These are phyloP conservation scores for Aquilaria malaccensis DNA, from an alignment of 345 rosid species.

Conservation along the genomic window DNA sequence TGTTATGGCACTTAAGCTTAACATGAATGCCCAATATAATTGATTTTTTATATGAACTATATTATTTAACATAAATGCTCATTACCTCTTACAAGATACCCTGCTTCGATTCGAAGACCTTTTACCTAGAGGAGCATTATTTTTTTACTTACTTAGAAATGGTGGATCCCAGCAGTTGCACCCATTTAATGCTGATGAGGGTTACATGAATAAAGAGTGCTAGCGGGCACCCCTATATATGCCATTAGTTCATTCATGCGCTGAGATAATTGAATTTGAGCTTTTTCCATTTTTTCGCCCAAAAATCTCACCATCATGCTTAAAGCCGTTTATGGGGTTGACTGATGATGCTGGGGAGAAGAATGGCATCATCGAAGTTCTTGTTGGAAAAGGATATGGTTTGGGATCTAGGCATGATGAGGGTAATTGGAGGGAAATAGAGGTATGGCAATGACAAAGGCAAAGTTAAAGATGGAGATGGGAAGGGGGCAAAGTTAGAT, in stretches of 20 bases:
- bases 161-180: conserved; percentile 62
- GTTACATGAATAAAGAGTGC: conserved; percentile 82
- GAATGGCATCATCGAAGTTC: too few relatives aligned
- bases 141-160: conserved; percentile 76
- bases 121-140: conserved; percentile 92
- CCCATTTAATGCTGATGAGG: conserved; percentile 53
- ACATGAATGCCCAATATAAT: too few relatives aligned
- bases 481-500: too few relatives aligned
- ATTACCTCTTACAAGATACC: conserved; percentile 30
- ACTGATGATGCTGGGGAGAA: conserved; percentile 25
- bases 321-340: conserved; percentile 59
- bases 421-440: too few relatives aligned
- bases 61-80: conserved; percentile 6
- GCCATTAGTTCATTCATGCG: conserved; percentile 30
- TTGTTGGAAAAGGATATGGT: too few relatives aligned
- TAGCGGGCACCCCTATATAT: conserved; percentile 67
- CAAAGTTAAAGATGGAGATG: too few relatives aligned
- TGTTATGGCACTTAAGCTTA: too few relatives aligned
- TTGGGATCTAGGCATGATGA: too few relatives aligned
- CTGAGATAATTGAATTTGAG: conserved; percentile 47
- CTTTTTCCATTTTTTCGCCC: conserved; percentile 55
- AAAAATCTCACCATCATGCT: conserved; percentile 65
- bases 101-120: conserved; percentile 42
- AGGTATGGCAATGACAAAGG: too few relatives aligned
- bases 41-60: too few relatives aligned